These are phyloP conservation scores for Termitomyces sp. DNA, from an alignment of 768 basidiomycete genomes.

Conservation along the genomic window DNA sequence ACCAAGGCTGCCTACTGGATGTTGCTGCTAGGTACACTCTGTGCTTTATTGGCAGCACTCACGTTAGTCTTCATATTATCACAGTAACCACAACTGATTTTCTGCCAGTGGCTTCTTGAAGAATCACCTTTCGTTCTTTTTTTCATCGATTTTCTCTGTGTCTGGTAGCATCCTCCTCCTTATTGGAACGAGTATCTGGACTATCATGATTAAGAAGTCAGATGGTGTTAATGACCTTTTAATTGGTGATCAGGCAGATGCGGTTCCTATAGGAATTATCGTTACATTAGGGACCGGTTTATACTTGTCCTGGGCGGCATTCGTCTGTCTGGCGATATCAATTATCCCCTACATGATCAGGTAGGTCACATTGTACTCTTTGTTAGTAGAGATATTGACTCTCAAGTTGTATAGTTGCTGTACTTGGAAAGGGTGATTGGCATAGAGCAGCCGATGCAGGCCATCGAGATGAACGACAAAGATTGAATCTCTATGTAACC, in stretches of 20 bases:
- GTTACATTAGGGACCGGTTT: conserved; percentile 60
- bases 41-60: conserved; percentile 57
- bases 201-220: conserved; percentile 61
- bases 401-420: conserved; percentile 51
- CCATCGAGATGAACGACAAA: conserved; percentile 11
- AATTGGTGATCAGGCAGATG: conserved; percentile 29
- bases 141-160: conserved; percentile 60
- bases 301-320: conserved; percentile 71
- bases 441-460: conserved; percentile 14
- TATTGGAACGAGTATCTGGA: conserved; percentile 74
- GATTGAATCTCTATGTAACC: neutral
- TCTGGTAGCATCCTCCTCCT: conserved; percentile 59
- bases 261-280: conserved; percentile 52
- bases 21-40: conserved; percentile 66
- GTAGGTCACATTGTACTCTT: conserved; percentile 31
- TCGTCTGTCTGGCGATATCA: conserved; percentile 60
- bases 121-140: conserved; percentile 59
- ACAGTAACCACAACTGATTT: conserved; percentile 8
- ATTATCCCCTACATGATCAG: conserved; percentile 74
- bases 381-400: neutral
- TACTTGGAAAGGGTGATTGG: conserved; percentile 63
- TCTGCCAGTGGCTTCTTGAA: conserved; percentile 57
- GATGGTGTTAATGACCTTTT: conserved; percentile 51
- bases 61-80: conserved; percentile 41
- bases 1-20: conserved; percentile 74